Conservation (phyloP, 139 green algal species). For the Chlamydomonas sp. region DNA sequence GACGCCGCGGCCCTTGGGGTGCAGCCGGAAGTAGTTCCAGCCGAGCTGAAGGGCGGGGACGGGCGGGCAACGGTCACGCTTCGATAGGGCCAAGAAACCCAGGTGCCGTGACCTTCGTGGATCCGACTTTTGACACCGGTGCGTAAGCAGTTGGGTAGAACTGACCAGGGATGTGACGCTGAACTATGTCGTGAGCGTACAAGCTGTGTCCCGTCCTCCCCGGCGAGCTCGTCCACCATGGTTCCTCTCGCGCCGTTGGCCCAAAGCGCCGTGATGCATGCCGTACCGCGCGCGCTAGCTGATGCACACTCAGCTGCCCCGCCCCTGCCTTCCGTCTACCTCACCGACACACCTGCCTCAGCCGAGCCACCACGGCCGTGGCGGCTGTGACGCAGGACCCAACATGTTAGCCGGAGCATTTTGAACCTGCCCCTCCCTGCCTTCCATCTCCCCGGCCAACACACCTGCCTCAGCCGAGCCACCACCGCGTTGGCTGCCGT, state of each 20-base stretch:
- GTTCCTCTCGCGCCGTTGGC: no score
- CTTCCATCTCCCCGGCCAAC: background rate
- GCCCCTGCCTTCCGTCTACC: background rate
- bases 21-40: slow-evolving; percentile 86
- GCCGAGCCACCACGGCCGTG: slow-evolving; percentile 24
- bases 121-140: no score
- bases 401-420: no score
- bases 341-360: slow-evolving; percentile 40
- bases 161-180: no score
- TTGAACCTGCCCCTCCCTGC: background rate
- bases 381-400: no score
- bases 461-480: slow-evolving; percentile 48
- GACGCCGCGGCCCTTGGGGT: slow-evolving; percentile 90
- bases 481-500: slow-evolving; percentile 59
- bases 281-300: no score
- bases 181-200: no score
- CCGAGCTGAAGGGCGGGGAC: slow-evolving; percentile 51
- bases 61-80: background rate
- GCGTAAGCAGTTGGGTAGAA: no score
- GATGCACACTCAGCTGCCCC: background rate
- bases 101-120: no score
- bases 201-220: no score
- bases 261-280: no score
- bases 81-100: background rate
- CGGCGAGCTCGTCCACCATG: no score